phyloP scores from a whole-genome alignment of 176 grass and related monocot species.

The Paspalum vaginatum region DNA sequence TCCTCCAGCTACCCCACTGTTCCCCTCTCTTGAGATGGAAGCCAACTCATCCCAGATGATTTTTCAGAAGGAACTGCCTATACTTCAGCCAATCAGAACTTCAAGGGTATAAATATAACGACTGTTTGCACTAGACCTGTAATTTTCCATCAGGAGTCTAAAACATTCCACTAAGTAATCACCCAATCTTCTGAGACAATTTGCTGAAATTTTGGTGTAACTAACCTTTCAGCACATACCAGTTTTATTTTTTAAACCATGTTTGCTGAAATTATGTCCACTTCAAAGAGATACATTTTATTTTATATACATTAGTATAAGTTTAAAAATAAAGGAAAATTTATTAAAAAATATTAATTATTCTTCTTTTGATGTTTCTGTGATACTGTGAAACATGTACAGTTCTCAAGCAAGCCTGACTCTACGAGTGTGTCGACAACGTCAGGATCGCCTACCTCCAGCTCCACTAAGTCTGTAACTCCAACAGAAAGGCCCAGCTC shows the following conservation, averaged over 20 bases:
- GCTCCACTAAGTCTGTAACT: conserved; percentile 37
- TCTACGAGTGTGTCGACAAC: conserved; percentile 12
- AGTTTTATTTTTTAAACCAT: neutral
- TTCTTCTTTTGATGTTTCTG: neutral
- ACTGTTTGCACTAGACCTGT: neutral
- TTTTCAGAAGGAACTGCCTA: conserved; percentile 63
- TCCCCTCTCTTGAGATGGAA: conserved; percentile 78
- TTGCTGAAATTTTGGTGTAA: neutral
- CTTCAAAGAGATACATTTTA: neutral
- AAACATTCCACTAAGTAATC: conserved; percentile 1
- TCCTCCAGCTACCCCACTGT: conserved; percentile 70
- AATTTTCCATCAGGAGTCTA: neutral
- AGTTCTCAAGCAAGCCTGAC: conserved; percentile 43
- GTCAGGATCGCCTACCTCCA: conserved; percentile 42
- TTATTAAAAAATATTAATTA: neutral
- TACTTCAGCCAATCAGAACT: conserved; percentile 57
- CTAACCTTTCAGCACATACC: neutral
- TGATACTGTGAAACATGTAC: conserved; percentile 21
- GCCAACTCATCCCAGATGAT: conserved; percentile 46
- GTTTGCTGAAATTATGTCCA: neutral
- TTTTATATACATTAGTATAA: neutral
- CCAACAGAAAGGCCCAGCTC: conserved; percentile 39
- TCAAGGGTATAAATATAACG: conserved; percentile 62
- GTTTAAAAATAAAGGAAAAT: neutral
- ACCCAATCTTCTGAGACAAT: neutral